A percentile compares a stretch with the other conserved stretches of the same genome.
These are phyloP conservation scores for Schizophyllum commune DNA, from an alignment of 1,284 basidiomycete species.

Conservation along the genomic window DNA sequence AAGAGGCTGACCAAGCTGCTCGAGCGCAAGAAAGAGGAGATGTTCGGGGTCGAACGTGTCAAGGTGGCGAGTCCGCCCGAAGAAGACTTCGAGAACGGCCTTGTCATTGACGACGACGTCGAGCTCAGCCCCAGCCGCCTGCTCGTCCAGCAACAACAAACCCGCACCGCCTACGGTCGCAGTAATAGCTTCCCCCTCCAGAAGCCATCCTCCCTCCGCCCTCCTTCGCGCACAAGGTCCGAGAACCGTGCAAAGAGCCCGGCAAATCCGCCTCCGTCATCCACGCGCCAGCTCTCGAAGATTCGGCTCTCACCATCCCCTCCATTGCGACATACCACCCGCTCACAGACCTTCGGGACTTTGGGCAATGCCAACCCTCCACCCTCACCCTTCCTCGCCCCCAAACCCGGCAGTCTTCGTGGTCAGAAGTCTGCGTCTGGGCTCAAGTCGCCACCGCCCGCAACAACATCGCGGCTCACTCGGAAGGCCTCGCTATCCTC, in stretches of 20 bases:
- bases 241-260: conserved; percentile 63
- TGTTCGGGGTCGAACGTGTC: conserved; percentile 21
- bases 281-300: conserved; percentile 57
- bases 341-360: conserved; percentile 52
- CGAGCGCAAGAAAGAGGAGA: conserved; percentile 61
- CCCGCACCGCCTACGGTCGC: conserved; percentile 33
- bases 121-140: conserved; percentile 74
- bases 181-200: conserved; percentile 54
- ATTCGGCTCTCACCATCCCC: conserved; percentile 59
- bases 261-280: conserved; percentile 55
- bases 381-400: conserved; percentile 47
- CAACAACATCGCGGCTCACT: conserved; percentile 46
- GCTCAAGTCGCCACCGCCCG: conserved; percentile 63
- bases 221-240: conserved; percentile 50
- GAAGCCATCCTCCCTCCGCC: conserved; percentile 38
- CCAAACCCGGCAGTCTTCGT: conserved; percentile 64
- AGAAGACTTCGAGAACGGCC: conserved; percentile 75
- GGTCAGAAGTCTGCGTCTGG: conserved; percentile 76
- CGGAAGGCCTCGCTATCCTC: conserved; percentile 74
- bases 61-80: conserved; percentile 55
- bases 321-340: conserved; percentile 41
- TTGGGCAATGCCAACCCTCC: conserved; percentile 21
- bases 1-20: conserved; percentile 65
- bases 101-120: conserved; percentile 71
- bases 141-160: conserved; percentile 40